Evolutionary conservation across 1,139 yeast genomes (phyloP).

Genomic region (Debaryomyces fabryi): DNA sequence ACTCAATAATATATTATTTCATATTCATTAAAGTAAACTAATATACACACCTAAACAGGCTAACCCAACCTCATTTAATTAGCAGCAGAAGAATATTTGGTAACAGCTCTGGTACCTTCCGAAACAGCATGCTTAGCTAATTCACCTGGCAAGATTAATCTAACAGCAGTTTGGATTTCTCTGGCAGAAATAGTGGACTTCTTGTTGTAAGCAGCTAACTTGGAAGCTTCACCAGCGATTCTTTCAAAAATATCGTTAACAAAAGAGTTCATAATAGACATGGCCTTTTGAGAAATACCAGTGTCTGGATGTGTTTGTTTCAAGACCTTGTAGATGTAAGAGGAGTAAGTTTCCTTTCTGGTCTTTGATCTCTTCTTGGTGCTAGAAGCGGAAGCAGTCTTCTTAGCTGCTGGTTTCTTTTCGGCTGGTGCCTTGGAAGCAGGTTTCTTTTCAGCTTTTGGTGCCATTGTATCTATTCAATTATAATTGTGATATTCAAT

Average conservation of each 20-base stretch:
- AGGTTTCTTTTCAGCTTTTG: constrained; percentile 97
- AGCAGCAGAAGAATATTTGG: constrained; percentile 94
- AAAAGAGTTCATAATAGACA: constrained; percentile 98
- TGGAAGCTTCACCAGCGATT: constrained; percentile 97
- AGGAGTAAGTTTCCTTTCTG: constrained; percentile 98
- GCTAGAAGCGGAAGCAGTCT: constrained; percentile 75
- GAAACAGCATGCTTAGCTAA: constrained; percentile 99
- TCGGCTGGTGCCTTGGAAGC: constrained; percentile 99
- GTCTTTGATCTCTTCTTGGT: constrained; percentile 94
- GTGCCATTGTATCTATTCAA: constrained; percentile 67
- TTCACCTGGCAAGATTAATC: constrained; percentile 99
- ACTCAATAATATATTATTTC: constrained; percentile 7
- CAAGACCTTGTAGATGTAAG: constrained; percentile 97
- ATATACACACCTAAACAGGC: constrained; percentile 21
- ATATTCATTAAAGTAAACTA: constrained; percentile 21
- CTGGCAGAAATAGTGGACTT: constrained; percentile 98
- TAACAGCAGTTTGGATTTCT: constrained; percentile 99
- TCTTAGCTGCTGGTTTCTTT: constrained; percentile 95
- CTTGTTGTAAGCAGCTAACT: constrained; percentile 99
- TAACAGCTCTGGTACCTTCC: constrained; percentile 99
- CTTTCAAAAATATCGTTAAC: constrained; percentile 96
- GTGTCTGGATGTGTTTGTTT: constrained; percentile 99
- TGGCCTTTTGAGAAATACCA: constrained; percentile 99
- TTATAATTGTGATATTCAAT: not conserved
- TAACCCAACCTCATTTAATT: constrained; percentile 29